Conservation (phyloP, 164 flowering plant genomes). For the Berberis vulgaris region DNA sequence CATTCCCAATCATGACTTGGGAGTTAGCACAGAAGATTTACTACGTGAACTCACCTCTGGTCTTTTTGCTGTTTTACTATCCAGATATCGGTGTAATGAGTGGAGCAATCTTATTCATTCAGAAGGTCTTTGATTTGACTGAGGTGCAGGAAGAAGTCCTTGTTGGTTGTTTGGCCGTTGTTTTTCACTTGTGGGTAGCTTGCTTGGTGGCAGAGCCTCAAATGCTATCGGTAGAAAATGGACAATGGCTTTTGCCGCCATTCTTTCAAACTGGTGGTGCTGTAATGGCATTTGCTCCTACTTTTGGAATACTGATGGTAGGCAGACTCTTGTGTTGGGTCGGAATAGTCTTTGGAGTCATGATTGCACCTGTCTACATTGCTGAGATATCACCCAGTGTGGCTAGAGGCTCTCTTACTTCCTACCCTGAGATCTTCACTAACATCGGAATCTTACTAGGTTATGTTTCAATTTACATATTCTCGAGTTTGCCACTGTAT, state of each 20-base stretch:
- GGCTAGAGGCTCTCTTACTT: conserved; percentile 32
- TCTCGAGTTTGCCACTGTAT: conserved; percentile 24
- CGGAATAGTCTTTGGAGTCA: conserved; percentile 34
- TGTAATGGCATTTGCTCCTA: conserved; percentile 31
- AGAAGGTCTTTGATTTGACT: conserved; percentile 30
- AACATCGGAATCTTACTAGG: conserved; percentile 40
- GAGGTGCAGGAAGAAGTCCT: conserved; percentile 31
- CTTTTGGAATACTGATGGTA: conserved; percentile 20
- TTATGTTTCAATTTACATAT: conserved; percentile 30
- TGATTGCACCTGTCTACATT: conserved; percentile 36
- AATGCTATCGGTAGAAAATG: conserved; percentile 37
- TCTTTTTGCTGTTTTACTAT: background rate
- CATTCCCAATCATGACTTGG: too few species aligned
- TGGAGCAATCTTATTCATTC: conserved; percentile 34
- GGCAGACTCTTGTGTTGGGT: conserved; percentile 34
- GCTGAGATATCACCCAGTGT: conserved; percentile 31
- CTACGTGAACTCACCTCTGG: background rate
- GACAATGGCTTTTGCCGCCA: conserved; percentile 30
- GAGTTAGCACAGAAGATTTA: too few species aligned
- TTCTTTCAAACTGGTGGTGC: conserved; percentile 27
- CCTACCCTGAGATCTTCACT: conserved; percentile 35
- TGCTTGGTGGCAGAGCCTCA: conserved; percentile 28
- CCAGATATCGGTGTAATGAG: conserved; percentile 47
- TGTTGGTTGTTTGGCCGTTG: conserved; percentile 27
- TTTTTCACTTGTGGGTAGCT: conserved; percentile 30